Conservation (phyloP, 1,284 basidiomycete genomes). For the Cryptococcus neoformans region DNA sequence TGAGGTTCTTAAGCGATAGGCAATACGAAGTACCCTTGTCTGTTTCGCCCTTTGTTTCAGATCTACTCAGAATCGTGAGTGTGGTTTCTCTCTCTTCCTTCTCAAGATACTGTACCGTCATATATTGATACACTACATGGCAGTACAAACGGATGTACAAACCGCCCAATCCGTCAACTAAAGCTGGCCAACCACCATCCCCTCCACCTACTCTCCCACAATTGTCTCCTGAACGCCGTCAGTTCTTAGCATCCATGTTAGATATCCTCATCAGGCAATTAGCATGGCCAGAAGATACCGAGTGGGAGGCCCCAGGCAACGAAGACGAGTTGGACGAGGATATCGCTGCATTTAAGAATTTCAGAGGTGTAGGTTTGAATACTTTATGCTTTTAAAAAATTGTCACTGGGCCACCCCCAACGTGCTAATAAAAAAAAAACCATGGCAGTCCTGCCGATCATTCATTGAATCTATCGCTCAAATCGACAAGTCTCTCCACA, state of each 20-base stretch:
- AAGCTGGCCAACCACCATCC: slow-evolving; percentile 25
- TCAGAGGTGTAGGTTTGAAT: slow-evolving; percentile 65
- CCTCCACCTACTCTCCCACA: slow-evolving; percentile 24
- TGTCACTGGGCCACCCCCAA: background rate
- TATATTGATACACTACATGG: background rate
- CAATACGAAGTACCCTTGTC: slow-evolving; percentile 83
- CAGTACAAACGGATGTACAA: slow-evolving; percentile 16
- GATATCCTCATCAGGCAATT: slow-evolving; percentile 76
- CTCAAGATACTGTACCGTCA: slow-evolving; percentile 25
- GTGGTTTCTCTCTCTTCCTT: background rate
- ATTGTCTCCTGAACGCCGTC: slow-evolving; percentile 64
- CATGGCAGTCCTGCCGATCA: slow-evolving; percentile 51
- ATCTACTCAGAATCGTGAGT: slow-evolving; percentile 70
- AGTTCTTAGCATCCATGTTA: slow-evolving; percentile 77
- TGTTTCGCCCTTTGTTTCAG: slow-evolving; percentile 74
- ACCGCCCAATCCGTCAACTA: slow-evolving; percentile 10
- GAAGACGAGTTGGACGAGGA: slow-evolving; percentile 89
- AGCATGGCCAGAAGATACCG: slow-evolving; percentile 60
- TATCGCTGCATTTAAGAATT: slow-evolving; percentile 72
- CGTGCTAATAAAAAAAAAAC: background rate
- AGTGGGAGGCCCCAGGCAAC: slow-evolving; percentile 76
- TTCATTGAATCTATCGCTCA: slow-evolving; percentile 94
- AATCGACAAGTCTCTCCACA: slow-evolving; percentile 56
- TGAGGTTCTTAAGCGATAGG: slow-evolving; percentile 85
- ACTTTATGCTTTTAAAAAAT: background rate